Evolutionary conservation across 257 asterid genomes (phyloP).

Genomic region (Orobanche coerulescens): DNA sequence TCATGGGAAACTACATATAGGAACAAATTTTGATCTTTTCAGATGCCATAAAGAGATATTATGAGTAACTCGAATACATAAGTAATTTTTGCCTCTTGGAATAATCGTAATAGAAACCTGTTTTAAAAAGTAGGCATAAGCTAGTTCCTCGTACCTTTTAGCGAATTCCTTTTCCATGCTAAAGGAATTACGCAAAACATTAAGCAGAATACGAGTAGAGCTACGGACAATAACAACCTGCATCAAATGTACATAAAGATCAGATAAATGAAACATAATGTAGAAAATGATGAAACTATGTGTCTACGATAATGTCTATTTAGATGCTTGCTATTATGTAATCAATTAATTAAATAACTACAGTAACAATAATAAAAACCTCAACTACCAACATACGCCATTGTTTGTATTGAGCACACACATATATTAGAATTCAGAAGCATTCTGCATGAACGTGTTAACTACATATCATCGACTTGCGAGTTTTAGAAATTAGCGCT

Average conservation of each 20-base stretch:
- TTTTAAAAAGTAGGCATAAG: conserved; percentile 14
- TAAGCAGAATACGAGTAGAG: conserved; percentile 62
- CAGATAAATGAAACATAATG: conserved; percentile 13
- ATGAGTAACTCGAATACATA: background rate
- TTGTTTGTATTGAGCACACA: background rate
- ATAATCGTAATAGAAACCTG: conserved; percentile 11
- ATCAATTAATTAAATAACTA: background rate
- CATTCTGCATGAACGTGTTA: background rate
- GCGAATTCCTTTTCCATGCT: conserved; percentile 33
- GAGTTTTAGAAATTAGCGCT: background rate
- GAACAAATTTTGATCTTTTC: background rate
- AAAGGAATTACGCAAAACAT: conserved; percentile 41
- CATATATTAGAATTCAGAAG: background rate
- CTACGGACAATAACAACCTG: conserved; percentile 64
- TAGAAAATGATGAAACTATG: background rate
- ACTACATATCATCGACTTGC: background rate
- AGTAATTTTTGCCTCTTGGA: conserved; percentile 13
- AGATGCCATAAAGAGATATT: background rate
- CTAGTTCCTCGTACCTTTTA: conserved; percentile 40
- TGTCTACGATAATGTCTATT: too few species aligned
- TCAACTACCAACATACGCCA: background rate
- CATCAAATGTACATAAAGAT: conserved; percentile 24
- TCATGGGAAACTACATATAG: background rate
- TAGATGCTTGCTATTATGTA: background rate
- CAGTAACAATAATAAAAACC: background rate